Evolutionary conservation across 441 rosid genomes (phyloP), one percentile per base, ranked within the genome.

Genomic region (Flueggea neowawraea): DNA sequence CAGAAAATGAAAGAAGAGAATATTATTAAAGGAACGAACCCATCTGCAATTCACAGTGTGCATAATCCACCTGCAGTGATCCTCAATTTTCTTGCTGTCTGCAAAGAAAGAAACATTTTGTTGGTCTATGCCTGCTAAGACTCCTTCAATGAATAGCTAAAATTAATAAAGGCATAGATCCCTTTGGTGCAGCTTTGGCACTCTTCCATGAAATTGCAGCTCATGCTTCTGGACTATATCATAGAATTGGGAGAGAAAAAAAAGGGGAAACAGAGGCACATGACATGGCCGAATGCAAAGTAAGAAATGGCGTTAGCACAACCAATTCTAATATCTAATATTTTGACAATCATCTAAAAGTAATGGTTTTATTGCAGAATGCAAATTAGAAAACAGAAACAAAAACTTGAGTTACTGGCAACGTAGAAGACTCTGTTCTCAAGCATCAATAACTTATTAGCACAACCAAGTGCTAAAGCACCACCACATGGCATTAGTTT

Each of bases 141-240:
- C 50, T 45, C 50, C 50, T 9, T 13, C 50, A 45, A 11, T 13
- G 14, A 45, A 10, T 3, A 45, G 50, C 6, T 2, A 45, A 45
- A 45, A 45, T 10, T 13, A 22, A 61, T 33, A 54, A 49, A 17
- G 65, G 58, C 15, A 62, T 31, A 63, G 47, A 68, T 49, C 90
- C 97, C 97, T 82, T 85, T 64, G 98, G 97, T 55, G 97, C 65
- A 70, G 94, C n/a, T 77, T 86, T 84, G 67, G 96, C 83, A 69
- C 64, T 81, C 81, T 88, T 88, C 95, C 96, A 93, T 77, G 90
- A 80, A 64, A 93, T 90, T 48, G 98, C 92, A 41, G 97, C 97
- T 78, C 97, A 86, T 11, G 97, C 97, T 84, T 90, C 98, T 12
- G 97, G 97, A 76, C 98, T 93, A 66, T 41, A 52, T 44, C 74